Base-by-base conservation (phyloP, 2,329 filamentous ascomycete species). In the Ceratocystis huliohia region DNA sequence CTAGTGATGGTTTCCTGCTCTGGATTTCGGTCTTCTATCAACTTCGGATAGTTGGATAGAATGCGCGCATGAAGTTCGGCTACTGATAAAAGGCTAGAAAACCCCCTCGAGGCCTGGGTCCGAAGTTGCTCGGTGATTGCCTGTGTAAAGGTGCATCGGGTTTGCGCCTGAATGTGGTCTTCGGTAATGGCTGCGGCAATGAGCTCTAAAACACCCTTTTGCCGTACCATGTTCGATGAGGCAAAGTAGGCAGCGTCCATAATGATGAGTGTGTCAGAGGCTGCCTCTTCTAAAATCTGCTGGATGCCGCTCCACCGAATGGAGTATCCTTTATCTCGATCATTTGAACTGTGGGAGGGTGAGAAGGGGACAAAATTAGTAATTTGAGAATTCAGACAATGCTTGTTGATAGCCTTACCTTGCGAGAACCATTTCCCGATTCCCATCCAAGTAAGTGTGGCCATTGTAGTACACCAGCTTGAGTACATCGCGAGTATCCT, bases 391-490 rank as follows among this genome's bases (percentile, higher is more conserved):
- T 30, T 68, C 20, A 33, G 66, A 65, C 48, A 65, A 37, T 10
- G 46, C 2, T n/a, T 20, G 20, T 15, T 30, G 20, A 17, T 3
- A 50, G 8, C 15, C 75, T 68, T 73, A 83, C 82, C 82, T 84
- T 56, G 82, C 77, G 50, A 85, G 74, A 41, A 83, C 76, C 80
- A 84, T 83, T 69, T 84, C 80, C 57, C 81, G 76, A 66, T 84
- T 79, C 5, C 75, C 77, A 69, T 84, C 80, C 30, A 84, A 74
- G 69, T 79, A 82, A 50, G 79, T 82, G 66, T 81, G 76, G 5
- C 82, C 82, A 15, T 77, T 79, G 70, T 85, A 85, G 71, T 82
- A 84, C 61, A 85, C 78, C 66, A 85, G 79, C 70, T 84, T 84
- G 66, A 85, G 72, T 22, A 81, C 78, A 70, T 84, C 82, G 50